Percentiles rank a stretch among this genome's conserved stretches.
These are phyloP conservation scores for Halteria grandinella DNA, from an alignment of 73 alveolate genomes.

Conservation along the genomic window DNA sequence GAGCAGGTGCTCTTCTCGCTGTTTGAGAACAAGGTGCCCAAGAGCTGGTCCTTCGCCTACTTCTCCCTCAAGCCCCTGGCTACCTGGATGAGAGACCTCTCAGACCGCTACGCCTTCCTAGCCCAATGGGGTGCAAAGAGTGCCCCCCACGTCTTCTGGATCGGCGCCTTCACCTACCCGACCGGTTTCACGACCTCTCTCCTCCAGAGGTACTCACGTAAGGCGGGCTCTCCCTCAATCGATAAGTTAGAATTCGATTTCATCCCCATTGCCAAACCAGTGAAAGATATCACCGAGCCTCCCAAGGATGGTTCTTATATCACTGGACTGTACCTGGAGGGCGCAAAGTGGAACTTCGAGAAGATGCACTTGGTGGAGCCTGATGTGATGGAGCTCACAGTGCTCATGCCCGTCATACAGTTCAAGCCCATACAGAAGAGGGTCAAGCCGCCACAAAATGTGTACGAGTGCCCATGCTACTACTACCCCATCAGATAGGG, in stretches of 20 bases:
- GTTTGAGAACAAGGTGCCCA: constrained; percentile 94
- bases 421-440: constrained; percentile 86
- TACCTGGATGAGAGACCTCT: constrained; percentile 96
- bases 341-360: constrained; percentile 98
- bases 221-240: constrained; percentile 87
- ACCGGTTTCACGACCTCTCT: constrained; percentile 99
- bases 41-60: constrained; percentile 92
- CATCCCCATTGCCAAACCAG: constrained; percentile 55
- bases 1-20: constrained; percentile 93
- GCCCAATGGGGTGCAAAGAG: constrained; percentile 96
- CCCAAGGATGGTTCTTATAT: constrained; percentile 92
- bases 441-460: constrained; percentile 72
- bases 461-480: constrained; percentile 93
- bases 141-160: constrained; percentile 96
- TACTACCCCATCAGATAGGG: constrained; percentile 93
- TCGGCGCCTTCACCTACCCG: constrained; percentile 97
- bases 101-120: constrained; percentile 92
- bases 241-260: constrained; percentile 89
- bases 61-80: constrained; percentile 97
- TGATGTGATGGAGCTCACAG: constrained; percentile 97
- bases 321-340: constrained; percentile 91
- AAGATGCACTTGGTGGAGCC: constrained; percentile 94
- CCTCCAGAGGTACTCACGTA: constrained; percentile 92
- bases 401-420: constrained; percentile 95
- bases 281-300: constrained; percentile 72